Evolutionary conservation across 148 eudicot species (phyloP).

Genomic region (Cornus florida): DNA sequence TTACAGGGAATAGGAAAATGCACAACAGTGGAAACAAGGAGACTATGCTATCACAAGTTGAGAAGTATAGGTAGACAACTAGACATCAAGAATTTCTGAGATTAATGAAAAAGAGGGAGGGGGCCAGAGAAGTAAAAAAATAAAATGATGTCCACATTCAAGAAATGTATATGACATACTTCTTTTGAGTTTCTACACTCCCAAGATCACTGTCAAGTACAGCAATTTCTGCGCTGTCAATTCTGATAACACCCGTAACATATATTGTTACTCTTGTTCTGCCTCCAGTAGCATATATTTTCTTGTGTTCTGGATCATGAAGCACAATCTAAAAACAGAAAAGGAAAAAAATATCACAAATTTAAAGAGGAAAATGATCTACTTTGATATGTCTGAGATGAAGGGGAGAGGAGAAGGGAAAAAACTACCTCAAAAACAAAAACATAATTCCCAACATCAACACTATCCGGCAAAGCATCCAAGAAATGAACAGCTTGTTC

Average conservation of each 20-base stretch:
- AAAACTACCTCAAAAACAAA: conserved; percentile 72
- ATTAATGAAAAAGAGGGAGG: too few relatives aligned
- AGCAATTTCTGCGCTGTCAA: conserved; percentile 68
- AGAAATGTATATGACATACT: conserved; percentile 37
- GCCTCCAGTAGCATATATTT: conserved; percentile 65
- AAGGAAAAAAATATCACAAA: background rate
- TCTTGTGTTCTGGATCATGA: conserved; percentile 61
- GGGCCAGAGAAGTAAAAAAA: background rate
- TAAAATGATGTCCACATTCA: background rate
- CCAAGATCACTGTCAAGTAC: conserved; percentile 75
- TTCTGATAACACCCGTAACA: conserved; percentile 61
- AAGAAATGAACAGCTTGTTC: conserved; percentile 57
- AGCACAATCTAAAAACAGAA: conserved; percentile 49
- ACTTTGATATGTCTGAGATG: background rate
- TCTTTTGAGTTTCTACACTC: conserved; percentile 61
- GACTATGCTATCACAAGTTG: too few relatives aligned
- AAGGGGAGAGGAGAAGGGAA: background rate
- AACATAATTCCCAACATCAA: conserved; percentile 74
- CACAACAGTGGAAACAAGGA: background rate
- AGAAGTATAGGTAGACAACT: too few relatives aligned
- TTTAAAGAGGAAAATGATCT: conserved; percentile 9
- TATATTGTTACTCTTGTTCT: conserved; percentile 54
- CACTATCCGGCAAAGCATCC: conserved; percentile 61
- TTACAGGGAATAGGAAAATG: background rate
- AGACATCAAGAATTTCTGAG: too few relatives aligned